Base-by-base conservation (phyloP, 139 green algal species). In the Chlamydomonas incerta region DNA sequence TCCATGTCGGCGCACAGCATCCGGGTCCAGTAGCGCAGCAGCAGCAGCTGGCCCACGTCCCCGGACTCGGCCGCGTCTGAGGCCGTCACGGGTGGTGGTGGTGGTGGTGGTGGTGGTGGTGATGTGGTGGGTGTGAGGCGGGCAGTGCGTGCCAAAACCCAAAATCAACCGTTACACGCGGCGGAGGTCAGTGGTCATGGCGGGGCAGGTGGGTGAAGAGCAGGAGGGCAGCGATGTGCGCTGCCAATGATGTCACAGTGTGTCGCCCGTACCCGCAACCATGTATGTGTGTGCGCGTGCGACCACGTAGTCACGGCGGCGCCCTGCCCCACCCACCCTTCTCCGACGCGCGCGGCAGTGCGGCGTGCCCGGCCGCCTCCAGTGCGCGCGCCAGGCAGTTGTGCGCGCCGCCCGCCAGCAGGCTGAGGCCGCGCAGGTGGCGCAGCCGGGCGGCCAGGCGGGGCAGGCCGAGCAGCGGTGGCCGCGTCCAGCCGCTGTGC, bases 1-100 rank as follows among this genome's bases (percentile, higher is more conserved):
- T 74, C 77, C 26, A 83, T 15, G 76, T 83, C 76, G 13, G 33
- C 46, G 63, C 68, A 18, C 31, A 84, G 47, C n/a, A 84, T 13
- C 63, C 33, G 60, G 23, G 71, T 65, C 77, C 77, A 84, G 46
- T 84, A 74, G 28, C 52, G 47, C 37, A 84, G 65, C 63, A 84
- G 62, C 63, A 84, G 37, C 33, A 83, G 35, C 26, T 83, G 35
- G 21, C 76, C 76, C 60, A 46, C 24, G 28, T 83, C 63, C 20
- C 60, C 76, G 6, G 4, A 21, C 4, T 21, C 29, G 13, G 76
- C 34, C 1, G 62, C 76, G 46, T 37, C 76, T 83, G 62, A 8
- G n/a, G n/a, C n/a, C n/a, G n/a, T n/a, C n/a, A 50, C 6, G 41
- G 41, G 8, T 5, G 41, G 41, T 5, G 41, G 41, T 2, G 37